Base-by-base conservation (phyloP, 495 filamentous ascomycete genomes). In the Lophium mytilinum region DNA sequence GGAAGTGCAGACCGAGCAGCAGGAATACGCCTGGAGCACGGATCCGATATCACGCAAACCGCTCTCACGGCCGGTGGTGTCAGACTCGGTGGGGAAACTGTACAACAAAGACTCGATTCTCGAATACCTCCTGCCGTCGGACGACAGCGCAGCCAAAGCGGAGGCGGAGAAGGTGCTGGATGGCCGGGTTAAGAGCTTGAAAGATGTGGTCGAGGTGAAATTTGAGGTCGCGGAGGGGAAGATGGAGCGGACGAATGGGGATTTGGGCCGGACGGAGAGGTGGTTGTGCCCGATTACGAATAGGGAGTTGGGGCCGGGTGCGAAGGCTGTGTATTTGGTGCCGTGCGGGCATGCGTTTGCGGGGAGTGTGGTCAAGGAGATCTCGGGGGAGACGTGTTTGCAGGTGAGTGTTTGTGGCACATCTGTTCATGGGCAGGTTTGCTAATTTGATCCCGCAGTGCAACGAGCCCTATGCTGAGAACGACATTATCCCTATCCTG, bases 321-420 rank as follows among this genome's bases (percentile, higher is more conserved):
- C 86, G 14, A 90, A 83, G 72, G 76, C 88, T 9, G 89, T 95
- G 15, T 98, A 97, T 69, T 66, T 98, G 6, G 89, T 96, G 14
- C 93, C 93, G 0, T 98, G 93, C 65, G 93, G 93, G 1, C 94
- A 97, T 78, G 94, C 88, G 1, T 97, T 97, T 69, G 82, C 87
- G 1, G 89, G 92, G 60, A 82, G 81, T 49, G 88, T 88, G 9
- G 80, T 96, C 50, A 86, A 85, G 57, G 89, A 96, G 69, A 78
- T 96, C 4, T 75, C 77, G 48, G 80, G 73, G 0, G 75, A 83
- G 52, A 78, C 70, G 53, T 88, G 85, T 63, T 66, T 86, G 53
- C 76, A 80, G 73, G 81, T 84, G 55, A 59, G 76, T 58, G n/a
- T 39, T 14, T 41, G 9, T 41, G 11, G 14, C 7, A n/a, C 42